Conservation (phyloP, 768 basidiomycete genomes). For the Calocybe gangraenosa region DNA sequence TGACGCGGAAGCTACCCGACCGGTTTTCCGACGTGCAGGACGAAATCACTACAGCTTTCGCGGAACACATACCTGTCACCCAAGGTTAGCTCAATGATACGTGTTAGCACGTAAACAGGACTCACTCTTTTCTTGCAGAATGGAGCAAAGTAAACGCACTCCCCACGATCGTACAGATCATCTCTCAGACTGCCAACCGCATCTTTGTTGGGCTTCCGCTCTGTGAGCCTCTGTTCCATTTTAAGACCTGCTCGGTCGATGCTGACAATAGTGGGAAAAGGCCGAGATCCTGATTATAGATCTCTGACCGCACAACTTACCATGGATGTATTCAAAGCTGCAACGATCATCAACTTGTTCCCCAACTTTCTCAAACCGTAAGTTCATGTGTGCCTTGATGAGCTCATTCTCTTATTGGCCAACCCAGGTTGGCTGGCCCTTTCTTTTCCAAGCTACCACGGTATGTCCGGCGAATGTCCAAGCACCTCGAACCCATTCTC, state of each 20-base stretch:
- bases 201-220: constrained; percentile 29
- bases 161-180: constrained; percentile 19
- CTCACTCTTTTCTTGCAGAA: constrained; percentile 5
- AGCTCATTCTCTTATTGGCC: constrained; percentile 19
- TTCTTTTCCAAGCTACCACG: constrained; percentile 19
- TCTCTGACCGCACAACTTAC: constrained; percentile 26
- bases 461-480: constrained; percentile 18
- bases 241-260: constrained; percentile 36
- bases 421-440: constrained; percentile 16
- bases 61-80: constrained; percentile 28
- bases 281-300: constrained; percentile 30
- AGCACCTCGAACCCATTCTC: constrained; percentile 25
- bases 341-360: constrained; percentile 26
- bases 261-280: constrained; percentile 35
- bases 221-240: constrained; percentile 22
- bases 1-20: constrained; percentile 31
- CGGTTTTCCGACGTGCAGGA: constrained; percentile 37
- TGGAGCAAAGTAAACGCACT: constrained; percentile 21
- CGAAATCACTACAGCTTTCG: constrained; percentile 40
- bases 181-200: constrained; percentile 29
- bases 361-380: constrained; percentile 38
- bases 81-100: constrained; percentile 4
- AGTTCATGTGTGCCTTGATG: constrained; percentile 4
- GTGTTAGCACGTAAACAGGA: neutral
- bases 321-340: constrained; percentile 24